phyloP scores from a whole-genome alignment of 257 asterid species.

The Solanum megistacrolobum region DNA sequence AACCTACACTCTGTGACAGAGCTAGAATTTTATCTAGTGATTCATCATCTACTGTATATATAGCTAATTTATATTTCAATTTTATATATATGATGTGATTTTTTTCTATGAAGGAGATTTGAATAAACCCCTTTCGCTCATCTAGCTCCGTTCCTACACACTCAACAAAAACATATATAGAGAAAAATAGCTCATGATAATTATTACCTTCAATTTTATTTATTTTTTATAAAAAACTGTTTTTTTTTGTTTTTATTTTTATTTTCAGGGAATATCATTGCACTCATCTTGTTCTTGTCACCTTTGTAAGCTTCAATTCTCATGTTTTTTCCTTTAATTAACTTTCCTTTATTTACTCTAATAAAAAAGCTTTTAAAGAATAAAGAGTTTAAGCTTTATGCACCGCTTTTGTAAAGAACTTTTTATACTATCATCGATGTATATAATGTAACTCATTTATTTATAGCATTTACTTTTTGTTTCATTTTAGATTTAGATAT shows the following conservation, averaged over 20 bases:
- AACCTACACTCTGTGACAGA: rapidly evolving
- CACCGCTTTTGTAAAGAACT: neutral
- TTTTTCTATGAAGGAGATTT: neutral
- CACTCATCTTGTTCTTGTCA: constrained; percentile 59
- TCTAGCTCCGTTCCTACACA: neutral
- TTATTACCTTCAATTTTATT: neutral
- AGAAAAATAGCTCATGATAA: neutral
- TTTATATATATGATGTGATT: neutral
- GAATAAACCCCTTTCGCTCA: neutral
- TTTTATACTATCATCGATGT: neutral
- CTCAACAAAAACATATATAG: neutral
- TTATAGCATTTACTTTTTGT: too few species aligned
- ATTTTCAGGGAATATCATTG: constrained; percentile 61
- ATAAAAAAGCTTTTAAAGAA: neutral
- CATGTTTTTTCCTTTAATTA: neutral
- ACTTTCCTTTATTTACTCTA: neutral
- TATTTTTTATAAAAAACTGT: neutral
- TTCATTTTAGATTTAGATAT: too few species aligned
- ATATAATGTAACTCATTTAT: too few species aligned
- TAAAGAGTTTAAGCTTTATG: neutral
- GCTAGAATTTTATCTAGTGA: rapidly evolving
- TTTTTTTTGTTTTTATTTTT: neutral
- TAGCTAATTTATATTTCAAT: neutral
- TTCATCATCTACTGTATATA: neutral
- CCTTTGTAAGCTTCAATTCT: constrained; percentile 49